Evolutionary conservation across 768 basidiomycete species (phyloP), one percentile per base, ranked within the genome.

Genomic region (Pleurotus salmoneostramineus): DNA sequence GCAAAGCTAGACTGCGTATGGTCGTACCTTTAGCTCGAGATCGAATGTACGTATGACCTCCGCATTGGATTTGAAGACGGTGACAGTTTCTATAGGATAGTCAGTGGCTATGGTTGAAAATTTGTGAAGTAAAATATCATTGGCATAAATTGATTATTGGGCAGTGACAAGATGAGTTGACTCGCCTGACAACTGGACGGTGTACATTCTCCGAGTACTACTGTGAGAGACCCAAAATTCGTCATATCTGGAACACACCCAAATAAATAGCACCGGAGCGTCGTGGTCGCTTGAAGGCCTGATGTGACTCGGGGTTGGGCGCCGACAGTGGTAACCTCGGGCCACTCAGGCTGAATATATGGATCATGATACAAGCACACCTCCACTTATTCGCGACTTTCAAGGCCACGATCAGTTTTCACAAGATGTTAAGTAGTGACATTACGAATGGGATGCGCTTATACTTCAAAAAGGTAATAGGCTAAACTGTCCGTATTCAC

Each of bases 1-100:
- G n/a, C 31, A 21, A 14, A 43, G 40, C 3, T 46, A 48, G 32
- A 35, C 50, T 34, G 2, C 42, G 58, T 35, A 6, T 40, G 17
- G 6, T 62, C 69, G n/a, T 67, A 84, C 84, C 73, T 80, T 67
- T 8, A 87, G 75, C 7, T 75, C 67, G 3, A 84, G 54, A 0
- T 71, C 60, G 66, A 85, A 83, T 0, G 71, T 71, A 6, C 84
- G 77, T 42, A 81, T 79, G 15, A 87, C 68, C 63, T 87, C 82
- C 0, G 84, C 85, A 57, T 77, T 80, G 56, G 70, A 70, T 66
- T 80, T 82, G 70, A 82, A 83, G 37, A 86, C 72, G 0, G 82
- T 84, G 1, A 83, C 81, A 7, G 81, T 77, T 60, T 81, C 78
- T 61, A 87, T 76, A 1, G 79, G 67, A 54, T 75, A 68, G 0